These are phyloP conservation scores for Lichtheimia ornata DNA, from an alignment of 371 early-diverging fungal species.

Conservation along the genomic window DNA sequence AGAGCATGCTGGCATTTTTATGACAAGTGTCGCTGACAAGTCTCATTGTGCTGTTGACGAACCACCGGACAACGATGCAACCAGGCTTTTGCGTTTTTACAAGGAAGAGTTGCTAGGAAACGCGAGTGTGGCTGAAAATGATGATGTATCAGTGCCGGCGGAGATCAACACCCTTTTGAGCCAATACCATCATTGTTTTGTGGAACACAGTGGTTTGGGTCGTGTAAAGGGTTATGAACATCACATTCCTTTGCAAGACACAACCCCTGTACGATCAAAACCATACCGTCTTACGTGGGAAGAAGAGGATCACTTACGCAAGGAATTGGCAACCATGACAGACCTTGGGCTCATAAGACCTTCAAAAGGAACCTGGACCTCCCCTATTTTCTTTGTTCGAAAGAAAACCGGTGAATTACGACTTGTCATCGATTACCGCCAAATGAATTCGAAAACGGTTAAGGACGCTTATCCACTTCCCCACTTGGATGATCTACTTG, in stretches of 20 bases:
- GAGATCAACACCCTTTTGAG: neutral
- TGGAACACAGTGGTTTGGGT: neutral
- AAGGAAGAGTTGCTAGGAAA: too few relatives aligned
- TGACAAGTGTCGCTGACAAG: too few relatives aligned
- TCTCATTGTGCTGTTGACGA: too few relatives aligned
- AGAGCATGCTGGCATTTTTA: too few relatives aligned
- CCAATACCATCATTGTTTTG: neutral
- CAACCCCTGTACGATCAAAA: neutral
- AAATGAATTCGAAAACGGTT: slow-evolving; percentile 38
- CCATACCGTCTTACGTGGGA: neutral
- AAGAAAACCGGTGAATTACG: slow-evolving; percentile 45
- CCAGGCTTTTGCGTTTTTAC: too few relatives aligned
- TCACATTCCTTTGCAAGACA: neutral
- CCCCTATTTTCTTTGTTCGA: slow-evolving; percentile 43
- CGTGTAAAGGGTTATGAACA: neutral
- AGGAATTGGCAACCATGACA: slow-evolving; percentile 12
- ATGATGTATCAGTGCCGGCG: neutral
- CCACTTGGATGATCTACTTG: slow-evolving; percentile 30
- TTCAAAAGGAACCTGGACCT: slow-evolving; percentile 15
- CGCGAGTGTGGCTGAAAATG: too few relatives aligned
- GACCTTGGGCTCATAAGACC: slow-evolving; percentile 19
- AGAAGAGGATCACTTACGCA: neutral
- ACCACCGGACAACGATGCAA: too few relatives aligned
- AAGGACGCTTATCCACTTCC: slow-evolving; percentile 42
- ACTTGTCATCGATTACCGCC: slow-evolving; percentile 30